Evolutionary conservation across 2,329 filamentous ascomycete genomes (phyloP), one percentile per base, ranked within the genome.

Genomic region (Penicillium sp.): DNA sequence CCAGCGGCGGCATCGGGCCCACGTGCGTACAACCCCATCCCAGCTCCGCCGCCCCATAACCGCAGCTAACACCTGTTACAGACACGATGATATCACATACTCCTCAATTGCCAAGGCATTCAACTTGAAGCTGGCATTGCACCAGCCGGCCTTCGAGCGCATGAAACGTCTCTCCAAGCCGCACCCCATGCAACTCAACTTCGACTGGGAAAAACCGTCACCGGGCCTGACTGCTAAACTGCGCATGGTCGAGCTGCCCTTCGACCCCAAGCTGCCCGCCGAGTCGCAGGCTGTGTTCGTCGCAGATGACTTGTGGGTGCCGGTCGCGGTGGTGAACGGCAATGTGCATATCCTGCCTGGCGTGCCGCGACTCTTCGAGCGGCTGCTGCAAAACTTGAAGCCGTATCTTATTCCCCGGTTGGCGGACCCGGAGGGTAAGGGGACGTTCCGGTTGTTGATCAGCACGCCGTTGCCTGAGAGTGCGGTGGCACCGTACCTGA

Each of bases 11-110:
- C 30, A 97, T 99, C 69, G 93, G 93, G 11, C 94, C 94, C 62
- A 97, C 93, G 89, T 93, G 77, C 78, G 87, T 74, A 55, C 60
- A 31, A 54, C 31, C 36, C 50, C 16, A 25, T 43, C 36, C 28
- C 17, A 6, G 12, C n/a, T 49, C 22, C 22, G 22, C 22, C 22
- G 22, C 22, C 22, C 22, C 22, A 22, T 22, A 4, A n/a, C n/a
- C 22, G 4, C 17, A 6, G 10, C n/a, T 49, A 50, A 60, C 54
- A 44, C 26, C 17, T 41, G 22, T 38, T 19, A 60, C 64, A 95
- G 90, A 53, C 93, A 97, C 78, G 94, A 99, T 74, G 94, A 99
- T 71, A 97, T 97, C 65, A 97, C 94, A 26, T 99, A 99, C 77
- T 82, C 89, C 69, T 93, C 91, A 37, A 95, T 99, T 71, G 92